Percentiles rank a stretch among this genome's conserved stretches.
These are phyloP conservation scores for Coemansia sp. DNA, from an alignment of 192 early-diverging fungal genomes.

Conservation along the genomic window DNA sequence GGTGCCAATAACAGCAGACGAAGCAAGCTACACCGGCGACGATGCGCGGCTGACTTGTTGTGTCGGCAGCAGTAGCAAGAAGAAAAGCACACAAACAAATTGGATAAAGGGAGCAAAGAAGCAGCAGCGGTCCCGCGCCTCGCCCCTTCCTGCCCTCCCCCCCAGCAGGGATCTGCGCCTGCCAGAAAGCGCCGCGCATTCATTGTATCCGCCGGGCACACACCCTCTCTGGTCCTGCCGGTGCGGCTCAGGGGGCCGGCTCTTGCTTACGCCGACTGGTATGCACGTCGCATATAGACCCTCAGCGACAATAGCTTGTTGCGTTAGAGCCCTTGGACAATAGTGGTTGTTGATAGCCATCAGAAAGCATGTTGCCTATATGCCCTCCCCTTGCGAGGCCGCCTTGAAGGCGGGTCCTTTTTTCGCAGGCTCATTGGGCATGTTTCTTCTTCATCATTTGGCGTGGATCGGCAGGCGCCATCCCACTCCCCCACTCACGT, in stretches of 20 bases:
- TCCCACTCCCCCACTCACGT: background rate
- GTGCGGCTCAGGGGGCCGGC: background rate
- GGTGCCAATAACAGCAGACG: background rate
- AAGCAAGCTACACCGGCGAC: slow-evolving; percentile 3
- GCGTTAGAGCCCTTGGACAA: background rate
- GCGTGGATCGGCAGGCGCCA: slow-evolving; percentile 8
- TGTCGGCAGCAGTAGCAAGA: slow-evolving; percentile 6
- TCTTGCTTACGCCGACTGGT: background rate
- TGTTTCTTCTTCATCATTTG: slow-evolving; percentile 9
- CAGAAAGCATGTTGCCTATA: background rate
- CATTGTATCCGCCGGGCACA: background rate
- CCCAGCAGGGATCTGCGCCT: slow-evolving; percentile 9
- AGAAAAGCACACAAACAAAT: background rate
- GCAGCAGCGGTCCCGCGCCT: slow-evolving; percentile 5
- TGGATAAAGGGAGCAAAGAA: slow-evolving; percentile 3
- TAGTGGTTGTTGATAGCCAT: background rate
- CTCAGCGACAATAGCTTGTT: background rate
- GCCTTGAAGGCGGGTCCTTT: background rate
- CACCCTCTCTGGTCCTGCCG: background rate
- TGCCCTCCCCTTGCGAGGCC: slow-evolving; percentile 5
- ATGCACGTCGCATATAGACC: background rate
- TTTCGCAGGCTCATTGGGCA: slow-evolving; percentile 4
- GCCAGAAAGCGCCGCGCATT: slow-evolving; percentile 8
- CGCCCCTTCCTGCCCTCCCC: too few species aligned
- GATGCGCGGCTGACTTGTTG: slow-evolving; percentile 9